phyloP scores from a whole-genome alignment of 2,329 filamentous ascomycete species.

The Cercospora sp. region DNA sequence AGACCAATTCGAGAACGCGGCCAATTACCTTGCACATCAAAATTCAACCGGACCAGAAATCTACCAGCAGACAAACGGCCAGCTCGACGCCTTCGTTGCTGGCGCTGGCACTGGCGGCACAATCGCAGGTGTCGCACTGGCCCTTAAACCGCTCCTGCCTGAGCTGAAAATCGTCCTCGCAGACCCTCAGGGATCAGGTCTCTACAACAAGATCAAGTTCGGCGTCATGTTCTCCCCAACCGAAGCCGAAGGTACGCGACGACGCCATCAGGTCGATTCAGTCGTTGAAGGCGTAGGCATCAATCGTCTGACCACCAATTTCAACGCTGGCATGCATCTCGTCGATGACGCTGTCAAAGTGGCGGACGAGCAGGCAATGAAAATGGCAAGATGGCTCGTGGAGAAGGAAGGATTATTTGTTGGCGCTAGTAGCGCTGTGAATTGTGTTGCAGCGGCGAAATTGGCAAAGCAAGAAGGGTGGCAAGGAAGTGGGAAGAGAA shows the following conservation, averaged over 20 bases:
- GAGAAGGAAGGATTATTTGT: conserved; percentile 94
- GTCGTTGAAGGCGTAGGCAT: conserved; percentile 96
- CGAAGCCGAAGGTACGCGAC: conserved; percentile 85
- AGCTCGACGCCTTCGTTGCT: conserved; percentile 82
- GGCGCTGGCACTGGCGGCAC: conserved; percentile 95
- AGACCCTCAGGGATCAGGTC: conserved; percentile 88
- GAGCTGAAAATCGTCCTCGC: conserved; percentile 74
- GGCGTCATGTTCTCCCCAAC: conserved; percentile 93
- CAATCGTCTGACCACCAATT: conserved; percentile 91
- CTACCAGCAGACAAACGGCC: conserved; percentile 70
- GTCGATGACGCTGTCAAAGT: conserved; percentile 90
- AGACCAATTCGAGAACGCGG: conserved; percentile 89
- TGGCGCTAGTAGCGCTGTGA: conserved; percentile 94
- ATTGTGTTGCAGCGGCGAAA: conserved; percentile 78
- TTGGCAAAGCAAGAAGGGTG: conserved; percentile 62
- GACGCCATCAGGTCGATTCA: conserved; percentile 88
- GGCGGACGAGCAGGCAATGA: conserved; percentile 81
- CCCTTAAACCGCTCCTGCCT: conserved; percentile 72
- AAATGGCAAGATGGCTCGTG: conserved; percentile 95
- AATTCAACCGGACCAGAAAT: conserved; percentile 87
- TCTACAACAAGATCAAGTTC: conserved; percentile 88
- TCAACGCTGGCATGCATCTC: conserved; percentile 80
- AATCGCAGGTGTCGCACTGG: conserved; percentile 80
- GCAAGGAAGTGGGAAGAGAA: conserved; percentile 53
- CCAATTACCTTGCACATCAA: conserved; percentile 86